Base-by-base conservation (phyloP, 768 basidiomycete genomes). In the Pleurotus salmoneostramineus region DNA sequence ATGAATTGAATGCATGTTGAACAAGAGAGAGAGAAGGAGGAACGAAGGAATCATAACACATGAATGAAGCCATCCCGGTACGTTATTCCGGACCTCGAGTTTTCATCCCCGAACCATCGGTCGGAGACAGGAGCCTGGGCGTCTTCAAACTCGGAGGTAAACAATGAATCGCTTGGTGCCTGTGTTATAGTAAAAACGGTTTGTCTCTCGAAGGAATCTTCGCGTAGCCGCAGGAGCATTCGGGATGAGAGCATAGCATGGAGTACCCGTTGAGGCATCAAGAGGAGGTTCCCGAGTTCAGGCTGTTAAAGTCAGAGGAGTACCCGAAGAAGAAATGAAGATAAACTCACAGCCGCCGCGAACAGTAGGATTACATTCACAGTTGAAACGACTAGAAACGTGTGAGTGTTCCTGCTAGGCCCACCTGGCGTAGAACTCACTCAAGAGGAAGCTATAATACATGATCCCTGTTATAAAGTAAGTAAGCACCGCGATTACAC, bases 221-320 rank as follows among this genome's bases (percentile, higher is more conserved):
- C 50, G 14, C 48, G 57, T 11, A 51, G 44, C 21, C 47, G 43
- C 14, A 57, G 44, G 27, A 57, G 11, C 34, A 57, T 34, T 31
- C 56, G 27, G 15, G 56, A 33, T 3, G 56, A 57, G n/a, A 57
- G 44, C 21, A 57, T 48, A 3, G 43, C 31, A 17, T 57, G 56
- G 31, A 57, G 34, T 3, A 57, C 34, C 10, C 56, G 43, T 21
- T 57, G 56, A 1, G 36, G 47, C 52, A 43, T 14, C 6, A 55
- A 27, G 48, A 50, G 36, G 47, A 58, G 36, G 45, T 49, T 45
- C 8, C 37, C 46, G 6, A 43, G 33, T 58, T 32, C 37, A 14
- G 49, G 45, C 37, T 48, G 17, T 10, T 36, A 14, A 50, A 12
- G 27, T 34, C 21, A 27, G 21, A 27, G 34, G 6, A 15, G 3